Evolutionary conservation across 371 early-diverging fungal genomes (phyloP).

Genomic region (Phascolomyces articulosus): DNA sequence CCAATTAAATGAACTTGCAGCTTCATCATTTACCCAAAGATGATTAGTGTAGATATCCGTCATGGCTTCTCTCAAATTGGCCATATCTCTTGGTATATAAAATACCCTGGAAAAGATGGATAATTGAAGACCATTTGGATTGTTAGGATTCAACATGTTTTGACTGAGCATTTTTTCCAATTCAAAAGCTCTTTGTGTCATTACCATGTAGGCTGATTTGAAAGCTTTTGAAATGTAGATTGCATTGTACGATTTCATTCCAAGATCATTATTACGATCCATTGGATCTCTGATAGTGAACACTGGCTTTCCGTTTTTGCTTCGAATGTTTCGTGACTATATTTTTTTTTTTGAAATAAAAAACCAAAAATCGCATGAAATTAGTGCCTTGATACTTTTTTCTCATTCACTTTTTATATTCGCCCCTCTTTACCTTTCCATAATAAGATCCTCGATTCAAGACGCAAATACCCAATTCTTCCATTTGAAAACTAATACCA

Average conservation of each 20-base stretch:
- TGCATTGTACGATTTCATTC: conserved; percentile 41
- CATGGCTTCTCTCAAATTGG: conserved; percentile 7
- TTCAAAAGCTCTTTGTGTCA: conserved; percentile 19
- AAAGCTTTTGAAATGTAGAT: conserved; percentile 16
- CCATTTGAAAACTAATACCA: conserved; percentile 80
- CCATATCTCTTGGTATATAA: conserved; percentile 13
- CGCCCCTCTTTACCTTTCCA: conserved; percentile 60
- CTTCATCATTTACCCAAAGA: conserved; percentile 11
- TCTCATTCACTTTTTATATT: too few species aligned
- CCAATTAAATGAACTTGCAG: conserved; percentile 8
- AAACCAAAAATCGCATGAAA: too few species aligned
- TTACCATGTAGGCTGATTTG: conserved; percentile 24
- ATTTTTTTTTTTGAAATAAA: not conserved
- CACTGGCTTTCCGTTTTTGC: conserved; percentile 24
- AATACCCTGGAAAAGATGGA: conserved; percentile 10
- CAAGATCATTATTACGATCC: conserved; percentile 65
- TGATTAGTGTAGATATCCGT: not conserved
- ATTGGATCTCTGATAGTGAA: conserved; percentile 66
- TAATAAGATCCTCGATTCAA: conserved; percentile 62
- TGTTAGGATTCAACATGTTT: conserved; percentile 8
- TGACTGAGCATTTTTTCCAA: conserved; percentile 19
- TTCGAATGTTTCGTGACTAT: not conserved
- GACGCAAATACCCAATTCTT: conserved; percentile 71
- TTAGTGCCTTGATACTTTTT: too few species aligned
- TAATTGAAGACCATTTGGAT: not conserved